Conservation (phyloP, 352 stramenopile species). For the Phytopythium delawarense region DNA sequence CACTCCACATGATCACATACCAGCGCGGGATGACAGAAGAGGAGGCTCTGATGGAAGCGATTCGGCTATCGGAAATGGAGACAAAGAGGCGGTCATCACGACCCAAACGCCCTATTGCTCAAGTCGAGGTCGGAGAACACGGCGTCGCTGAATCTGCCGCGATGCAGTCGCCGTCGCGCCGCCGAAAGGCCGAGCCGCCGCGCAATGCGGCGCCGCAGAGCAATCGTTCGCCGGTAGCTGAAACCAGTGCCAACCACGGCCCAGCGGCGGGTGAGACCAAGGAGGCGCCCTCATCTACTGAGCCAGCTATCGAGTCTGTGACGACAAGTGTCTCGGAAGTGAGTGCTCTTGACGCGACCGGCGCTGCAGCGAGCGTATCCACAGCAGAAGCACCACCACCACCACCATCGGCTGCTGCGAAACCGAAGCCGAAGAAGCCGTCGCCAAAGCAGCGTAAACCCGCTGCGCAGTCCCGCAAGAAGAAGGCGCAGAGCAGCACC, state of each 20-base stretch:
- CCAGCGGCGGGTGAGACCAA: background rate
- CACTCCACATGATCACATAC: slow-evolving; percentile 23
- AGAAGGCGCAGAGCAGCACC: background rate
- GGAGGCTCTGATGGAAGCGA: slow-evolving; percentile 23
- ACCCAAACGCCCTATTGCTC: slow-evolving; percentile 8
- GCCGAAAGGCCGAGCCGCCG: background rate
- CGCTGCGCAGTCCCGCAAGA: background rate
- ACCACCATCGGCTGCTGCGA: background rate
- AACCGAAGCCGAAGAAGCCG: background rate
- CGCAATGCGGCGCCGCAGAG: background rate
- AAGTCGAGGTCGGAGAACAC: background rate
- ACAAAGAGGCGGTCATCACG: slow-evolving; percentile 8
- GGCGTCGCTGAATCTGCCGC: background rate
- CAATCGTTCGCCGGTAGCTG: background rate
- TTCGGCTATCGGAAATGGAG: slow-evolving; percentile 24
- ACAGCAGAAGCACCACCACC: background rate
- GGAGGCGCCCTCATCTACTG: background rate
- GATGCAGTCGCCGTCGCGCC: background rate
- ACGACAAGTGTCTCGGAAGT: background rate
- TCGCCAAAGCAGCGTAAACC: background rate
- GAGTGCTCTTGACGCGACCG: background rate
- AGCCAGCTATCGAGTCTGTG: background rate
- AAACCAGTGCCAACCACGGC: no score
- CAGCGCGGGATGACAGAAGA: slow-evolving; percentile 31
- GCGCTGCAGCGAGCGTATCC: background rate